phyloP scores from a whole-genome alignment of 192 early-diverging fungal species.

The Backusella australiensis region DNA sequence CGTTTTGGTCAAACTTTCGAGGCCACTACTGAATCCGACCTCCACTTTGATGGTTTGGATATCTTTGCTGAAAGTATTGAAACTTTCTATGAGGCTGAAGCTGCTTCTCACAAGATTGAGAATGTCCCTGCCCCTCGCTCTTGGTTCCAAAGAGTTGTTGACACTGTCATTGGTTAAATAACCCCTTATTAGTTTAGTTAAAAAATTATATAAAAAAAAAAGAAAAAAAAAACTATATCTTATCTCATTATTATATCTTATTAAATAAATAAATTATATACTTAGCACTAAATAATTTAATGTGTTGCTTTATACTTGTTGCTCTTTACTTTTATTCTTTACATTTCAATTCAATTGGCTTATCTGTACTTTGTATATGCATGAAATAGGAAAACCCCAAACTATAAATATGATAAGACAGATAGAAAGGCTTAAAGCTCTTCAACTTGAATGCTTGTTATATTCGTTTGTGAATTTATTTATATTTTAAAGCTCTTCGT shows the following conservation, averaged over 20 bases:
- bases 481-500: constrained; percentile 27
- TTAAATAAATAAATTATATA: not conserved
- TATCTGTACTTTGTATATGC: not conserved
- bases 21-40: not conserved
- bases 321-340: not conserved
- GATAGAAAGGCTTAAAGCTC: not conserved
- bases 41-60: constrained; percentile 15
- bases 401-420: not conserved
- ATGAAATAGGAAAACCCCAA: not conserved
- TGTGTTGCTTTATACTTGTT: not conserved
- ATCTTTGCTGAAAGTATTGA: constrained; percentile 18
- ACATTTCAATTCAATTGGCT: not conserved
- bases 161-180: constrained; percentile 8
- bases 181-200: not conserved
- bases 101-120: not conserved
- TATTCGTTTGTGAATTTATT: not conserved
- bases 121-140: not conserved
- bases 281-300: not conserved
- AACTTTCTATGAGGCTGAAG: constrained; percentile 6
- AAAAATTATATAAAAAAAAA: constrained; percentile 5
- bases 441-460: not conserved
- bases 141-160: constrained; percentile 14
- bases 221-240: too few species aligned
- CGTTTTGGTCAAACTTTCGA: constrained; percentile 1
- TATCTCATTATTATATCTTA: not conserved